A percentile compares a stretch with the other conserved stretches of the same genome.
These are phyloP conservation scores for Salix purpurea DNA, from an alignment of 345 rosid species.

Conservation along the genomic window DNA sequence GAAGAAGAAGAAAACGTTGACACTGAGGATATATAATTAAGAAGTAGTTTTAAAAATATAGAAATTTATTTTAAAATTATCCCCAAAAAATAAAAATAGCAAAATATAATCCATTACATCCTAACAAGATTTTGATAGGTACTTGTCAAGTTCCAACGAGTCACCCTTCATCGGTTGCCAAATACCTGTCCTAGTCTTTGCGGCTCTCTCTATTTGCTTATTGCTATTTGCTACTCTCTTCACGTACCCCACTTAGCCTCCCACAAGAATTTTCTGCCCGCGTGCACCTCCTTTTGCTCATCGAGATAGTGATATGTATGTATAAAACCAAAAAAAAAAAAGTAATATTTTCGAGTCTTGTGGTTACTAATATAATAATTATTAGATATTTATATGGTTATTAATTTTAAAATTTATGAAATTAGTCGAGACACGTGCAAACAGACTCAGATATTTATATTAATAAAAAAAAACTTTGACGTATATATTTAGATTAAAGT, in stretches of 20 bases:
- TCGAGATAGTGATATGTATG: not conserved
- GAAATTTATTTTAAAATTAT: too few species aligned
- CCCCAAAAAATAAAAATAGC: too few species aligned
- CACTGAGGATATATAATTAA: too few species aligned
- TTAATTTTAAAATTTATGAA: too few species aligned
- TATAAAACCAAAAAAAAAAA: not conserved
- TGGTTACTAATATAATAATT: too few species aligned
- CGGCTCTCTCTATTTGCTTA: not conserved
- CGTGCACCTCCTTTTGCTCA: not conserved
- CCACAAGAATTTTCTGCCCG: not conserved
- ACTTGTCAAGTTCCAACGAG: not conserved
- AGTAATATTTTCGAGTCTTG: accelerated
- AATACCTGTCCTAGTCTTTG: not conserved
- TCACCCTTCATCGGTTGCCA: not conserved
- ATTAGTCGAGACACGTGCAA: too few species aligned
- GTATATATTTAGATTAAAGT: too few species aligned
- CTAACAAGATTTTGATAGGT: not conserved
- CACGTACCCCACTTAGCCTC: not conserved
- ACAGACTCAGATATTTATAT: too few species aligned
- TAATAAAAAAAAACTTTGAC: too few species aligned
- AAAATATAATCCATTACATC: not conserved
- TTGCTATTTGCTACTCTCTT: not conserved
- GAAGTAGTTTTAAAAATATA: too few species aligned
- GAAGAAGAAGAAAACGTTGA: too few species aligned
- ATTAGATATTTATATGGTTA: too few species aligned